phyloP scores from a whole-genome alignment of 139 green algal species.

The Closterium sp. region DNA sequence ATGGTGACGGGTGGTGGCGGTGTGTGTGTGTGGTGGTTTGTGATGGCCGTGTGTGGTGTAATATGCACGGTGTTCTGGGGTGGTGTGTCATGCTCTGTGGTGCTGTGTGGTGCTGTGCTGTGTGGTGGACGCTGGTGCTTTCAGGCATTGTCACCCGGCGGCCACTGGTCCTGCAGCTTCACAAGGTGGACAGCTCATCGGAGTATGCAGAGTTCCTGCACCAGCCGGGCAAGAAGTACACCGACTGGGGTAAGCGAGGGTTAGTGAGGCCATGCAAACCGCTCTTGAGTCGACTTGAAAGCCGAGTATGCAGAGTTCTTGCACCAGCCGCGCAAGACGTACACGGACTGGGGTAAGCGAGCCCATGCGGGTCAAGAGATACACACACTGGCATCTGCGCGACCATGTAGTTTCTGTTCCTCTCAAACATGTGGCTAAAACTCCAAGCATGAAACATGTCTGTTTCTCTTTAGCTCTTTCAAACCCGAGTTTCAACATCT shows the following conservation, averaged over 20 bases:
- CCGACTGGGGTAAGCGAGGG: constrained; percentile 73
- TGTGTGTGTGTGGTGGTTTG: neutral
- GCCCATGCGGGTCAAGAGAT: too few relatives aligned
- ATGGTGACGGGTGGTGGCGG: neutral
- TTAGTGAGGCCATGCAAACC: too few relatives aligned
- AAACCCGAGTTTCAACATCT: too few relatives aligned
- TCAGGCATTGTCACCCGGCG: constrained; percentile 88
- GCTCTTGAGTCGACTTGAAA: constrained; percentile 57
- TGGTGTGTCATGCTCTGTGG: neutral
- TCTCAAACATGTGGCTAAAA: too few relatives aligned
- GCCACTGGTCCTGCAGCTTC: constrained; percentile 84
- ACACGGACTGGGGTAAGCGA: constrained; percentile 77
- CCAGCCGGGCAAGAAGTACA: constrained; percentile 68
- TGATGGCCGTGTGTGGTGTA: neutral
- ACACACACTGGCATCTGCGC: too few relatives aligned
- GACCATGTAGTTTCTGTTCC: too few relatives aligned
- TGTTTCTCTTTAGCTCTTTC: too few relatives aligned
- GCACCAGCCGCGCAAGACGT: constrained; percentile 74
- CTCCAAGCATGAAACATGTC: too few relatives aligned
- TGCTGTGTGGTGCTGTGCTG: neutral
- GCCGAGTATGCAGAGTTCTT: constrained; percentile 87
- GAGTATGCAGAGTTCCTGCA: constrained; percentile 93
- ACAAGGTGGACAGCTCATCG: constrained; percentile 64
- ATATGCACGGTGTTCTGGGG: neutral
- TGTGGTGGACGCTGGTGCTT: neutral